Conservation (phyloP, 208 protist genomes). For the Leptomonas seymouri region DNA sequence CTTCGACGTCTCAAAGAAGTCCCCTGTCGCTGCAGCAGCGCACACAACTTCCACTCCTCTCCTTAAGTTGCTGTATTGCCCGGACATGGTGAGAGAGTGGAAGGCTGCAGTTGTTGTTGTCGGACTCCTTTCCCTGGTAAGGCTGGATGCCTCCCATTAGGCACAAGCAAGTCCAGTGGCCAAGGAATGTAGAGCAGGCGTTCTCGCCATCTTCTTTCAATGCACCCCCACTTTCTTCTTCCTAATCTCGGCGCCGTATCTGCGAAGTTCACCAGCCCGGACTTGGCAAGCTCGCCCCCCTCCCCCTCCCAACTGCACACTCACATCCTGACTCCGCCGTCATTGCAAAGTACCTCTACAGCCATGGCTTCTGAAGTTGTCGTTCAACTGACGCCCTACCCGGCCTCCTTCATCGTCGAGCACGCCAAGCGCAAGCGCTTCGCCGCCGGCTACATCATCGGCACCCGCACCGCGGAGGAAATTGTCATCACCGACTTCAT, state of each 20-base stretch:
- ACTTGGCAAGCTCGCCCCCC: background rate
- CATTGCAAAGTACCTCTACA: background rate
- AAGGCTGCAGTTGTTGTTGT: too few species aligned
- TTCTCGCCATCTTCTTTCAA: background rate
- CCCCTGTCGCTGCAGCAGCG: too few species aligned
- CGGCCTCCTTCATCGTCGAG: conserved; percentile 80
- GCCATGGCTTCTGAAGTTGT: conserved; percentile 19
- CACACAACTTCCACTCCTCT: too few species aligned
- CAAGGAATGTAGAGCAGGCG: too few species aligned
- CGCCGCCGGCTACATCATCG: conserved; percentile 73
- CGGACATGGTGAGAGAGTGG: too few species aligned
- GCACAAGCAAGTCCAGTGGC: too few species aligned
- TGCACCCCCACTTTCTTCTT: background rate
- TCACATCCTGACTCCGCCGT: background rate
- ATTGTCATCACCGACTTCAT: conserved; percentile 73
- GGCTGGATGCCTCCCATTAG: too few species aligned
- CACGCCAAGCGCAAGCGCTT: conserved; percentile 76
- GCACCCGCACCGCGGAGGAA: conserved; percentile 44
- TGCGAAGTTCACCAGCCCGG: background rate
- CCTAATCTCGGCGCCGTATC: too few species aligned
- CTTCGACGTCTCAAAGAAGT: too few species aligned
- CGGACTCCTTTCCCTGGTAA: background rate
- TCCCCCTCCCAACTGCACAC: too few species aligned
- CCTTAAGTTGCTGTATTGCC: too few species aligned
- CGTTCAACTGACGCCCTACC: conserved; percentile 66